These are phyloP conservation scores for Pseudogymnoascus sp. DNA, from an alignment of 2,329 filamentous ascomycete genomes.

Conservation along the genomic window DNA sequence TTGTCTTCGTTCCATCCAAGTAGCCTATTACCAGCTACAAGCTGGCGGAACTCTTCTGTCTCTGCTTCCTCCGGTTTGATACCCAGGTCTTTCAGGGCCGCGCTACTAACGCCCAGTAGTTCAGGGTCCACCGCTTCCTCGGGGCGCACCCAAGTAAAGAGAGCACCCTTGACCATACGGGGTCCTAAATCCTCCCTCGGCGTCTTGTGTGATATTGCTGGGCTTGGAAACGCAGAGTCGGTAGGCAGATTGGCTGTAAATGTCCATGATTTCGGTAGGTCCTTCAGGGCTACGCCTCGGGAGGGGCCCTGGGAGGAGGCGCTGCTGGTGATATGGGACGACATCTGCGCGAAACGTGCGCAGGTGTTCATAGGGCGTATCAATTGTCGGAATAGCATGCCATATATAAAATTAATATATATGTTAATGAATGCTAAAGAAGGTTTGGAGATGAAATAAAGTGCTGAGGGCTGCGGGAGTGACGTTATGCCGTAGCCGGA, in stretches of 20 bases:
- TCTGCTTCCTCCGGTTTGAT: constrained; percentile 59
- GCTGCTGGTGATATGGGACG: constrained; percentile 31
- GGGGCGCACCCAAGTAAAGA: constrained; percentile 87
- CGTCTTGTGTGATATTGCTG: constrained; percentile 70
- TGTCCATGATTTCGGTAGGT: constrained; percentile 57
- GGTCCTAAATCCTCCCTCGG: constrained; percentile 70
- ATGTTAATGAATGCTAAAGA: background rate
- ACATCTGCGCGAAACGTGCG: constrained; percentile 37
- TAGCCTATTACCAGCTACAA: constrained; percentile 76
- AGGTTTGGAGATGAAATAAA: background rate
- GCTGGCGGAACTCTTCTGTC: constrained; percentile 64
- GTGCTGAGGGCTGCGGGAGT: background rate
- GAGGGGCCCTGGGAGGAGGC: constrained; percentile 17
- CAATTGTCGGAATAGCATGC: constrained; percentile 24
- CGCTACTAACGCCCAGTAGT: constrained; percentile 70
- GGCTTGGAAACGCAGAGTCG: constrained; percentile 72
- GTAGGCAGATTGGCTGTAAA: constrained; percentile 62
- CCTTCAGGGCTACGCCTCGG: constrained; percentile 33
- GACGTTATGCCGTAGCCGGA: constrained; percentile 4
- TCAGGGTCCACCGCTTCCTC: constrained; percentile 64
- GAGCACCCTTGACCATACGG: constrained; percentile 72
- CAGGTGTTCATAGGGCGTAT: constrained; percentile 22
- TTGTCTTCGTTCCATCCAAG: constrained; percentile 66
- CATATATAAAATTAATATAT: background rate
- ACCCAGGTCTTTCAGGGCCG: constrained; percentile 73